Percentiles rank a stretch among this genome's conserved stretches.
Evolutionary conservation across 805 yeast genomes (phyloP).

Genomic region (Pichia cabralensis): DNA sequence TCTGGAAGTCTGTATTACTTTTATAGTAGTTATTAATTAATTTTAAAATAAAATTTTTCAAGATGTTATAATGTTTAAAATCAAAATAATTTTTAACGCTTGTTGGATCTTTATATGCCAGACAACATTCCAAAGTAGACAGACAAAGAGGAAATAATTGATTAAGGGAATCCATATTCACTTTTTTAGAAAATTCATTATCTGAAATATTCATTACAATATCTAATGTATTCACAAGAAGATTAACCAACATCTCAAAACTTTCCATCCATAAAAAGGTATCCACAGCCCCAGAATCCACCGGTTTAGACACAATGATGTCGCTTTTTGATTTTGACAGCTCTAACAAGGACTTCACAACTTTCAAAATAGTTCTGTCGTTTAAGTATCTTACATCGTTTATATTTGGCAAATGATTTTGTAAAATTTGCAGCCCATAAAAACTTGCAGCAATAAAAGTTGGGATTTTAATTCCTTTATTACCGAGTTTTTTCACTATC

Average conservation of each 20-base stretch:
- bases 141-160: slow-evolving; percentile 34
- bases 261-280: slow-evolving; percentile 47
- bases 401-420: slow-evolving; percentile 25
- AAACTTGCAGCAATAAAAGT: slow-evolving; percentile 54
- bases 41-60: slow-evolving; percentile 24
- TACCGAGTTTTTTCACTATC: slow-evolving; percentile 42
- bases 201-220: slow-evolving; percentile 10
- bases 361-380: slow-evolving; percentile 36
- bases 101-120: slow-evolving; percentile 23
- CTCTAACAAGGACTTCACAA: slow-evolving; percentile 42
- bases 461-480: slow-evolving; percentile 38
- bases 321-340: slow-evolving; percentile 36
- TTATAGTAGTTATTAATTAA: slow-evolving; percentile 31
- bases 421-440: slow-evolving; percentile 33
- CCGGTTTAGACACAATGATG: slow-evolving; percentile 14
- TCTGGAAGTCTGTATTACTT: not conserved
- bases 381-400: slow-evolving; percentile 29
- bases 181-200: not conserved
- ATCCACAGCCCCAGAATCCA: not conserved
- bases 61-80: slow-evolving; percentile 24
- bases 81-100: slow-evolving; percentile 10
- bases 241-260: slow-evolving; percentile 28
- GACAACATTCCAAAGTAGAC: slow-evolving; percentile 31
- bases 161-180: slow-evolving; percentile 12
- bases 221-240: slow-evolving; percentile 26